Conservation (phyloP, 306 rosid genomes). For the Trichosanthes cucumerina region DNA sequence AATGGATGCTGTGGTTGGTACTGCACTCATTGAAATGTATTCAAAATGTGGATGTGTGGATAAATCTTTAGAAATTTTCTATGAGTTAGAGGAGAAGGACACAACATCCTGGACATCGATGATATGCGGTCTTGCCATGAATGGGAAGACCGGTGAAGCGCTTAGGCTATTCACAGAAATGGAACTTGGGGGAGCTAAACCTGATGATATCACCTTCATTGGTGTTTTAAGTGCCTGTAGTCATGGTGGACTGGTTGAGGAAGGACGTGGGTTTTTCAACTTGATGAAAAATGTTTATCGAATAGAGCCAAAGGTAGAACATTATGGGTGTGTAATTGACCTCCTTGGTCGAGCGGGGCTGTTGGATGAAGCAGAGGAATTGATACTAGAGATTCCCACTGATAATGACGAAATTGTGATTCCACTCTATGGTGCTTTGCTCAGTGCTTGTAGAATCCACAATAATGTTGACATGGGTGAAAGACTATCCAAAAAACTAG, state of each 20-base stretch:
- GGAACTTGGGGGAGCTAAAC: conserved; percentile 36
- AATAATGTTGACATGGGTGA: conserved; percentile 60
- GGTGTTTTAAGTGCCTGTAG: conserved; percentile 53
- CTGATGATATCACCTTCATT: conserved; percentile 58
- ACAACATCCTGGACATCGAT: conserved; percentile 61
- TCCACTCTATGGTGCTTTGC: conserved; percentile 61
- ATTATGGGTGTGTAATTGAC: conserved; percentile 58
- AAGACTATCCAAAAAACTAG: conserved; percentile 40
- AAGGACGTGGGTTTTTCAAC: conserved; percentile 40
- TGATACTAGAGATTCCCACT: conserved; percentile 35
- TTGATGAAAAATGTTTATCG: conserved; percentile 34
- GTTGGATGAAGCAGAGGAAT: conserved; percentile 56
- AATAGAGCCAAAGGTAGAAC: conserved; percentile 53
- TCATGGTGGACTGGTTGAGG: conserved; percentile 61
- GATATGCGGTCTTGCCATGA: conserved; percentile 60
- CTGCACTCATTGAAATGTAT: conserved; percentile 68
- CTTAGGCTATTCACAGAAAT: conserved; percentile 51
- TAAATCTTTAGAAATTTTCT: conserved; percentile 47
- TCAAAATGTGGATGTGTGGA: conserved; percentile 60
- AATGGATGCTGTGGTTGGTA: conserved; percentile 56
- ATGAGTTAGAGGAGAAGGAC: conserved; percentile 41
- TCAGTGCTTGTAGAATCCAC: conserved; percentile 63
- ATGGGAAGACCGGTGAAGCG: conserved; percentile 51
- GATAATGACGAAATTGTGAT: conserved; percentile 21
- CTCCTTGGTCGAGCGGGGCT: conserved; percentile 67